Evolutionary conservation across 106 monocot genomes (phyloP).

Genomic region (Chionographis japonica): DNA sequence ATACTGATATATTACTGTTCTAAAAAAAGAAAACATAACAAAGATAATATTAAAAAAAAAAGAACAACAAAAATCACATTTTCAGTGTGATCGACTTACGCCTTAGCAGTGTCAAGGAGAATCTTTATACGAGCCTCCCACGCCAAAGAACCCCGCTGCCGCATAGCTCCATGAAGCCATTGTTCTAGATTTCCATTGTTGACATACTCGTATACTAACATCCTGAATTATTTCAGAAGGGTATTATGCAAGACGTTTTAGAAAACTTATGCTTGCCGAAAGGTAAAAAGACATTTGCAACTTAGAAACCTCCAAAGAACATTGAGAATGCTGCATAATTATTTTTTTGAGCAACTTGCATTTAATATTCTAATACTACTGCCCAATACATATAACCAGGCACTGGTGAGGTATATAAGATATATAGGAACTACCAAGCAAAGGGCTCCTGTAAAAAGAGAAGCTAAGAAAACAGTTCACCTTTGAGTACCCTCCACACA

Average conservation of each 20-base stretch:
- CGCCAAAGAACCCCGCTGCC: constrained; percentile 64
- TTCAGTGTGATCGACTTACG: constrained; percentile 46
- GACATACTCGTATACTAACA: constrained; percentile 93
- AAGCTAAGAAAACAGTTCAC: constrained; percentile 18
- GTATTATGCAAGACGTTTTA: not conserved
- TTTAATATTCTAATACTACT: no score
- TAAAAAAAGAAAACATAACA: no score
- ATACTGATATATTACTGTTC: no score
- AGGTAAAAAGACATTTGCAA: no score
- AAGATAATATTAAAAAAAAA: not conserved
- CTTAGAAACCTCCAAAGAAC: no score
- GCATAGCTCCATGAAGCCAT: constrained; percentile 95
- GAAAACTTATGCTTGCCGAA: not conserved
- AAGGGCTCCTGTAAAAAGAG: not conserved
- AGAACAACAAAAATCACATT: not conserved
- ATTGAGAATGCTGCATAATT: no score
- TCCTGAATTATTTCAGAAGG: constrained; percentile 33
- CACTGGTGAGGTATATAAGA: no score
- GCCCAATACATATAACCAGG: no score
- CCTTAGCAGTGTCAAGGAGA: constrained; percentile 85
- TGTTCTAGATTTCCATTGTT: constrained; percentile 93
- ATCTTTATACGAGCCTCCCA: constrained; percentile 95
- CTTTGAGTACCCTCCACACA: constrained; percentile 97
- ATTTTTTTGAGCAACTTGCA: no score
- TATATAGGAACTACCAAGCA: not conserved